Conservation (phyloP, 2,329 filamentous ascomycete species). For the Calonectria pauciramosa region DNA sequence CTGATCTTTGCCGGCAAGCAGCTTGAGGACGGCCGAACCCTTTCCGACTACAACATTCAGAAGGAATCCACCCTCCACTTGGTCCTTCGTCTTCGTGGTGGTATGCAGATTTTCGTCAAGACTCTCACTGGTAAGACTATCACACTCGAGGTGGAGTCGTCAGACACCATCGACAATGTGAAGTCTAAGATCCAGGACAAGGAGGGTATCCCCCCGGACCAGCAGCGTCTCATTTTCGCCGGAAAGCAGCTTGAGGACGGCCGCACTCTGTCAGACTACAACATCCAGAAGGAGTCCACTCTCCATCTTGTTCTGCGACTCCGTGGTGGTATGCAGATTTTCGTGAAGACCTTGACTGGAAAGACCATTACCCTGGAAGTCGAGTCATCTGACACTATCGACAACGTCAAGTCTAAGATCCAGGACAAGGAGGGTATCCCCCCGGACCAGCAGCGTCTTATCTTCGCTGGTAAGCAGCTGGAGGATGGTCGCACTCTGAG, state of each 20-base stretch:
- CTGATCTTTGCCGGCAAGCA: conserved; percentile 97
- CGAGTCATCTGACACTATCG: conserved; percentile 91
- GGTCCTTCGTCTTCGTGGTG: conserved; percentile 89
- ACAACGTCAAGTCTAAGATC: conserved; percentile 98
- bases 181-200: conserved; percentile 95
- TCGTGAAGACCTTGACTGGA: conserved; percentile 88
- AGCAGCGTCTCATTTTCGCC: conserved; percentile 93
- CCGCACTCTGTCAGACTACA: conserved; percentile 92
- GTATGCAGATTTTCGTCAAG: conserved; percentile 92
- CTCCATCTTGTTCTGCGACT: conserved; percentile 85
- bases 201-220: conserved; percentile 94
- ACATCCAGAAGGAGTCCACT: conserved; percentile 94
- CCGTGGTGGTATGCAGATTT: conserved; percentile 83
- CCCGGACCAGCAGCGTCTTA: conserved; percentile 94
- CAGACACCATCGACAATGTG: conserved; percentile 94
- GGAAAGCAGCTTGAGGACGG: conserved; percentile 96
- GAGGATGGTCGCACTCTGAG: conserved; percentile 92
- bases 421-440: conserved; percentile 99
- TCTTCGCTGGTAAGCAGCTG: conserved; percentile 96
- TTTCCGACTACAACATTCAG: conserved; percentile 95
- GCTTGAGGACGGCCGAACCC: conserved; percentile 91
- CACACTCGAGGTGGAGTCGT: conserved; percentile 89
- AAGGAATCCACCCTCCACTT: conserved; percentile 91
- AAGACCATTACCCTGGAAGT: conserved; percentile 96
- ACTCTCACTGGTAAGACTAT: conserved; percentile 94